Percentiles rank a stretch among this genome's conserved stretches.
Conservation (phyloP, 164 flowering plant species). For the Liquidambar formosana region DNA sequence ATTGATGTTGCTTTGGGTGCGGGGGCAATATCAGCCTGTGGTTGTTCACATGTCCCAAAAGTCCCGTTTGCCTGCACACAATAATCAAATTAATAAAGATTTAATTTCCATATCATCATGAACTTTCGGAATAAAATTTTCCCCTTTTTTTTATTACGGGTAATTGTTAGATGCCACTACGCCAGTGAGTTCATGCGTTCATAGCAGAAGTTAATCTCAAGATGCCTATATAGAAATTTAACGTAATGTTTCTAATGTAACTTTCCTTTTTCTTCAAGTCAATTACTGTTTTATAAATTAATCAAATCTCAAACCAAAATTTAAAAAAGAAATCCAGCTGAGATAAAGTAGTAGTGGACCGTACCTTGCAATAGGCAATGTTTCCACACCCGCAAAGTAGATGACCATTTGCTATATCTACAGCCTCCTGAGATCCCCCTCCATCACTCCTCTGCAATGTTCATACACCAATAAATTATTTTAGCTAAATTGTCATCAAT, state of each 20-base stretch:
- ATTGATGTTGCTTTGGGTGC: constrained; percentile 5
- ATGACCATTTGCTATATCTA: constrained; percentile 78
- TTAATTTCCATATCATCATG: background rate
- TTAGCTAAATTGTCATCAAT: background rate
- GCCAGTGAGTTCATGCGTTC: too few relatives aligned
- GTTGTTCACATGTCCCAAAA: constrained; percentile 55
- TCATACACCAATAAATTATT: background rate
- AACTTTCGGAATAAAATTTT: background rate
- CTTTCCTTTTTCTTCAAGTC: too few relatives aligned
- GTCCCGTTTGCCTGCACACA: constrained; percentile 58
- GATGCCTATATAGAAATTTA: too few relatives aligned
- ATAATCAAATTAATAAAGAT: background rate
- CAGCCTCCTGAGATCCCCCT: constrained; percentile 77
- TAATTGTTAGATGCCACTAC: too few relatives aligned
- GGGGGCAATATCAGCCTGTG: constrained; percentile 28
- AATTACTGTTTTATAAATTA: too few relatives aligned
- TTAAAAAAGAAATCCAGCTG: background rate
- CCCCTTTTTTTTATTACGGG: too few relatives aligned
- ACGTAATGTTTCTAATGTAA: too few relatives aligned
- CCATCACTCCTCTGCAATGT: constrained; percentile 85
- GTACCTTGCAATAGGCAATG: constrained; percentile 76
- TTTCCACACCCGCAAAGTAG: constrained; percentile 69
- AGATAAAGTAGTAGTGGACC: constrained; percentile 29
- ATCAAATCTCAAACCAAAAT: background rate
- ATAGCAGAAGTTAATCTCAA: too few relatives aligned